phyloP scores from a whole-genome alignment of 805 yeast genomes.

The Metschnikowia lochheadii region DNA sequence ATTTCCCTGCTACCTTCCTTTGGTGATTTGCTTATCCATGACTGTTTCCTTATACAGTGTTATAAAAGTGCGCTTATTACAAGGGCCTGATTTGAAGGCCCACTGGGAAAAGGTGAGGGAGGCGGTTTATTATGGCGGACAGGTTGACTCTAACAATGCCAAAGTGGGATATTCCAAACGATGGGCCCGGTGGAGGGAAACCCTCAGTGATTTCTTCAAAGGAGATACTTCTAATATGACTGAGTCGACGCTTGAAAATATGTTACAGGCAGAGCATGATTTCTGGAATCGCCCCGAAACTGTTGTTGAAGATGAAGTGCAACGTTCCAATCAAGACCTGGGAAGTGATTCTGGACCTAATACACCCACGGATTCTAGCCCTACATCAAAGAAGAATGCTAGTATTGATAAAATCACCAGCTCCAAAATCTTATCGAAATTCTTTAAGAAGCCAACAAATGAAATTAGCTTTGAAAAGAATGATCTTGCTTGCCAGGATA shows the following conservation, averaged over 20 bases:
- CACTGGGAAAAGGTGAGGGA: slow-evolving; percentile 35
- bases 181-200: slow-evolving; percentile 22
- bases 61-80: slow-evolving; percentile 30
- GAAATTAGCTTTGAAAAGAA: slow-evolving; percentile 23
- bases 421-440: not conserved
- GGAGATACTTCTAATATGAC: slow-evolving; percentile 40
- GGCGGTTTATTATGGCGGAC: slow-evolving; percentile 29
- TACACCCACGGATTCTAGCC: not conserved
- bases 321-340: slow-evolving; percentile 10
- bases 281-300: slow-evolving; percentile 14
- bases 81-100: slow-evolving; percentile 20
- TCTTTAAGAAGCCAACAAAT: slow-evolving; percentile 7
- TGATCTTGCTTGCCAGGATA: slow-evolving; percentile 14
- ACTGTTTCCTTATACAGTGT: slow-evolving; percentile 38
- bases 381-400: not conserved
- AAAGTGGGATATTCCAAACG: slow-evolving; percentile 29
- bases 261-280: slow-evolving; percentile 35
- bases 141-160: slow-evolving; percentile 30
- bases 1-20: slow-evolving; percentile 50
- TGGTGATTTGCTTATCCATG: slow-evolving; percentile 35
- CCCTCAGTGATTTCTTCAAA: slow-evolving; percentile 34
- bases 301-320: slow-evolving; percentile 12
- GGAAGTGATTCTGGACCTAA: slow-evolving; percentile 12
- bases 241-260: slow-evolving; percentile 32
- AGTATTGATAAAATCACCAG: not conserved